Percentiles rank a stretch among this genome's conserved stretches.
Evolutionary conservation across 495 filamentous ascomycete species (phyloP).

Genomic region (Penicillium parvum): DNA sequence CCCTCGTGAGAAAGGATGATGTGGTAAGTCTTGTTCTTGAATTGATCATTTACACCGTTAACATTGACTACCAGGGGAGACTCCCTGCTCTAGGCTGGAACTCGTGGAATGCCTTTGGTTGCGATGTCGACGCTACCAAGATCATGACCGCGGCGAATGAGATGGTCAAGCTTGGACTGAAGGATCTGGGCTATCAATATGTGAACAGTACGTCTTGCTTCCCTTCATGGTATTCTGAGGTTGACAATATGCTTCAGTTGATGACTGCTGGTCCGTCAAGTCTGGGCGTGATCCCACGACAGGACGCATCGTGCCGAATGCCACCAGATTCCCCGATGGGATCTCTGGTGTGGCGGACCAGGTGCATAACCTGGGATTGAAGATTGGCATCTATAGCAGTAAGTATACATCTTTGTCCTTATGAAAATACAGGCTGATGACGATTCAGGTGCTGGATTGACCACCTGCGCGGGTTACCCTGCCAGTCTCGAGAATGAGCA

Average conservation of each 20-base stretch:
- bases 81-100: constrained; percentile 60
- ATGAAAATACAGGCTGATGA: not conserved
- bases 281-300: constrained; percentile 43
- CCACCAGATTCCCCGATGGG: constrained; percentile 57
- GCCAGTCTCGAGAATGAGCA: constrained; percentile 58
- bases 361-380: constrained; percentile 57
- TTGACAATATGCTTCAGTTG: constrained; percentile 20
- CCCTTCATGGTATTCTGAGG: not conserved
- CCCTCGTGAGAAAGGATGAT: constrained; percentile 24
- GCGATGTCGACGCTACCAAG: constrained; percentile 50
- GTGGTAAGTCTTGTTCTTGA: constrained; percentile 19
- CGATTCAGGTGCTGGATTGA: constrained; percentile 49
- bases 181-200: constrained; percentile 64
- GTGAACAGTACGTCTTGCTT: constrained; percentile 40
- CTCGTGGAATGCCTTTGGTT: constrained; percentile 57
- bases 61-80: constrained; percentile 27
- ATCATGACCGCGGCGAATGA: constrained; percentile 49
- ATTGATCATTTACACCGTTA: not conserved
- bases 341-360: constrained; percentile 54
- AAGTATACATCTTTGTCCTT: constrained; percentile 4
- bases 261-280: constrained; percentile 63
- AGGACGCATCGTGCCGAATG: constrained; percentile 50
- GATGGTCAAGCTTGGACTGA: constrained; percentile 50
- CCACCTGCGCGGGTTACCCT: constrained; percentile 61
- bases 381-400: constrained; percentile 62